Evolutionary conservation across 2,329 filamentous ascomycete species (phyloP).

Genomic region (Xylariales sp.): DNA sequence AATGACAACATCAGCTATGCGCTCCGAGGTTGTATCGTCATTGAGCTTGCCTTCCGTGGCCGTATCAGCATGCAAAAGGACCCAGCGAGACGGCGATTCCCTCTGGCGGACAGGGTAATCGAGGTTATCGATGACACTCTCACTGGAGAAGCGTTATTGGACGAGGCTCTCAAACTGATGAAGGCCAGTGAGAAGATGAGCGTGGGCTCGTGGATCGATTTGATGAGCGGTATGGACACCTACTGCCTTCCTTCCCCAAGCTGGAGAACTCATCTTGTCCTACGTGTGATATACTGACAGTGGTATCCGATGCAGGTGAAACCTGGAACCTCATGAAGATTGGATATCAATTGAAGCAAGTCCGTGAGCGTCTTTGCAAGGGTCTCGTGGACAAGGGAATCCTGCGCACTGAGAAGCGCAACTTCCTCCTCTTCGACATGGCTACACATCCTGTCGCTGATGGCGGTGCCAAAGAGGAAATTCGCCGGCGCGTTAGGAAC

Average conservation of each 20-base stretch:
- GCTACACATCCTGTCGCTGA: slow-evolving; percentile 97
- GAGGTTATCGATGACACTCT: slow-evolving; percentile 96
- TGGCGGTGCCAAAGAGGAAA: slow-evolving; percentile 95
- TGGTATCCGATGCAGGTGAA: slow-evolving; percentile 60
- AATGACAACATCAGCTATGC: slow-evolving; percentile 99
- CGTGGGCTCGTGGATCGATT: slow-evolving; percentile 96
- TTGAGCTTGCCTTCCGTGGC: slow-evolving; percentile 93
- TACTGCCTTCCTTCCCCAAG: slow-evolving; percentile 8
- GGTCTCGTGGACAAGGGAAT: slow-evolving; percentile 98
- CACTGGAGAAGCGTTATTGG: slow-evolving; percentile 93
- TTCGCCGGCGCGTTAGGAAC: slow-evolving; percentile 85
- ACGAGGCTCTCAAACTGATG: slow-evolving; percentile 99
- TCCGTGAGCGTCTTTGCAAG: slow-evolving; percentile 94
- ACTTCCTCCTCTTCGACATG: slow-evolving; percentile 99
- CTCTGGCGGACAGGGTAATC: slow-evolving; percentile 87
- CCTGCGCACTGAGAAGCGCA: slow-evolving; percentile 96
- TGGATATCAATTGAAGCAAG: slow-evolving; percentile 98
- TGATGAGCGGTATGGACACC: slow-evolving; percentile 80
- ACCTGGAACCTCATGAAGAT: slow-evolving; percentile 99
- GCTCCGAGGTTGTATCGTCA: slow-evolving; percentile 93
- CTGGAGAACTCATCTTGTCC: background rate
- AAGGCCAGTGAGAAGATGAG: slow-evolving; percentile 99
- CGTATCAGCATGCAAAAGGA: slow-evolving; percentile 99
- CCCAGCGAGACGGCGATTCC: slow-evolving; percentile 84
- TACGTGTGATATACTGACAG: slow-evolving; percentile 7